A percentile compares a stretch with the other conserved stretches of the same genome.
These are phyloP conservation scores for Lasiodiplodia sp. DNA, from an alignment of 2,329 filamentous ascomycete species.

Conservation along the genomic window DNA sequence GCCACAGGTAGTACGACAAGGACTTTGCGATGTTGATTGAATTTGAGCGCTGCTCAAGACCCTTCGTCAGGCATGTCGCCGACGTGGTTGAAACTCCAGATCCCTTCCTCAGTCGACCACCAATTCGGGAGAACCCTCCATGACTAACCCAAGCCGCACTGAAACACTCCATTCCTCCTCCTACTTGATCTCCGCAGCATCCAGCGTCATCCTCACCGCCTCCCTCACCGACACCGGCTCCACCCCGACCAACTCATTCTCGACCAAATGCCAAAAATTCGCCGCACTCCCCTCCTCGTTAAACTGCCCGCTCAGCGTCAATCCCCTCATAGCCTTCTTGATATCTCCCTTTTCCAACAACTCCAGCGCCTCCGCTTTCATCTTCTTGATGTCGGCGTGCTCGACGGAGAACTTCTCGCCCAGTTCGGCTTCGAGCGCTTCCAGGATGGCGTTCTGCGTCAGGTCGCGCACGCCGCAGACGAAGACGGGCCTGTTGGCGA, in stretches of 20 bases:
- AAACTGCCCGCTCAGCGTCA: constrained; percentile 43
- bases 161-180: neutral
- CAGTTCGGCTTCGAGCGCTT: constrained; percentile 37
- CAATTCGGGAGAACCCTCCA: neutral
- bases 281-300: constrained; percentile 41
- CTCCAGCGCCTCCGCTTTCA: constrained; percentile 39
- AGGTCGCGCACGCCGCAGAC: constrained; percentile 39
- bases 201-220: constrained; percentile 39
- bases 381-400: constrained; percentile 39
- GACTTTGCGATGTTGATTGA: neutral
- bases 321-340: constrained; percentile 40
- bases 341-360: constrained; percentile 40
- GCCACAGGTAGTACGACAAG: neutral
- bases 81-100: neutral
- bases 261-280: constrained; percentile 38
- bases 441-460: constrained; percentile 41
- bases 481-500: constrained; percentile 41
- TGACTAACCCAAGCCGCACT: neutral
- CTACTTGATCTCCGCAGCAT: constrained; percentile 36
- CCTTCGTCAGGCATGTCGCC: neutral
- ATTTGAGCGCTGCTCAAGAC: neutral
- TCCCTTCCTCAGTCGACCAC: neutral
- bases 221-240: constrained; percentile 38
- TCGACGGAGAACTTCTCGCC: constrained; percentile 37
- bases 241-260: constrained; percentile 43